phyloP scores from a whole-genome alignment of 345 rosid species.

The Camelina sativa region DNA sequence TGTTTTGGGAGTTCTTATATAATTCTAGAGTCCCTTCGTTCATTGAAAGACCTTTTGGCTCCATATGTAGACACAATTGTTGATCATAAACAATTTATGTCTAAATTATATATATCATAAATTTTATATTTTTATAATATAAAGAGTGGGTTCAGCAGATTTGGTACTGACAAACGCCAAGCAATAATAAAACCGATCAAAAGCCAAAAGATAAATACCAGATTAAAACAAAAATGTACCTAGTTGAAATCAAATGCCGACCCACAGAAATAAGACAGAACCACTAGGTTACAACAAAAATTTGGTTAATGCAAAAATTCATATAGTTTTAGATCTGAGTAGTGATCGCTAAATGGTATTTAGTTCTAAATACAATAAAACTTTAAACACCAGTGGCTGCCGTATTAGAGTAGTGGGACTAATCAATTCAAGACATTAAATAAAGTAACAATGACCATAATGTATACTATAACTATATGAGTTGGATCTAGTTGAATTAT shows the following conservation, averaged over 20 bases:
- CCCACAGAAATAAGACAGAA: background rate
- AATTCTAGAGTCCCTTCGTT: constrained; percentile 9
- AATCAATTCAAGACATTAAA: constrained; percentile 3
- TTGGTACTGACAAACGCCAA: constrained; percentile 2
- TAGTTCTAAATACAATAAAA: constrained; percentile 15
- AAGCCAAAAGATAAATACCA: background rate
- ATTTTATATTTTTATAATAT: background rate
- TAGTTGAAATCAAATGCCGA: constrained; percentile 16
- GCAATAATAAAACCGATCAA: background rate
- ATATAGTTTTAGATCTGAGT: constrained; percentile 11
- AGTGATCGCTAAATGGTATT: constrained; percentile 16
- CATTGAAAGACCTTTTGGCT: constrained; percentile 14
- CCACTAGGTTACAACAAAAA: constrained; percentile 10
- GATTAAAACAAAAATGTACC: background rate
- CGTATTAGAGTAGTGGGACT: constrained; percentile 25
- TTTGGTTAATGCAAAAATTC: background rate
- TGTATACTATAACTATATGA: constrained; percentile 12
- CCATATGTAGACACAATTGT: constrained; percentile 18
- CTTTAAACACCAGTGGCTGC: constrained; percentile 28
- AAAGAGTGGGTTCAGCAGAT: background rate
- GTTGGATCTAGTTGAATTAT: constrained; percentile 37
- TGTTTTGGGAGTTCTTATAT: constrained; percentile 28
- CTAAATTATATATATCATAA: constrained; percentile 1
- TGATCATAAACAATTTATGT: constrained; percentile 5
- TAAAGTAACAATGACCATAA: background rate